Conservation (phyloP, 306 rosid genomes). For the Fragaria nilgerrensis region DNA sequence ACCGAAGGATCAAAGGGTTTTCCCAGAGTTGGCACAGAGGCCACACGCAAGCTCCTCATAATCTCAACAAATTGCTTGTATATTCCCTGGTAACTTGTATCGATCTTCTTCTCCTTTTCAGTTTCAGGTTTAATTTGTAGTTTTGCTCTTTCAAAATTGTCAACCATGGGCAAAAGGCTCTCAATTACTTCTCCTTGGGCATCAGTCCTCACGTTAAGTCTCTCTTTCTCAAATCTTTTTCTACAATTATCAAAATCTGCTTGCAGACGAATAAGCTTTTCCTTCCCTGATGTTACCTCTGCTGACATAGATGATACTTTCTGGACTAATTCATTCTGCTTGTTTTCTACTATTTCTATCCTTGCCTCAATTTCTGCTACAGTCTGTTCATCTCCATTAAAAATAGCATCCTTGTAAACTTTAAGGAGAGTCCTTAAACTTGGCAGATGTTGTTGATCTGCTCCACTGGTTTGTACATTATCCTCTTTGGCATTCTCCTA, state of each 20-base stretch:
- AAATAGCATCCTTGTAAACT: constrained; percentile 69
- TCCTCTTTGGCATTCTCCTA: constrained; percentile 50
- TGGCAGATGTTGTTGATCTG: constrained; percentile 24
- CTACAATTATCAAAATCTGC: constrained; percentile 95
- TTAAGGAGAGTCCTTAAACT: constrained; percentile 48
- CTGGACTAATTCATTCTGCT: constrained; percentile 46
- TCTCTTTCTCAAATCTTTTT: constrained; percentile 71
- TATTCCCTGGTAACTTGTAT: constrained; percentile 85
- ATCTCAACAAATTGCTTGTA: constrained; percentile 91
- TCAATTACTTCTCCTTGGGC: constrained; percentile 68
- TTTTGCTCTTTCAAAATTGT: constrained; percentile 77
- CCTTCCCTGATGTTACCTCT: constrained; percentile 65
- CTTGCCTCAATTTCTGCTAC: constrained; percentile 50
- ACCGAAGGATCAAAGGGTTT: constrained; percentile 89
- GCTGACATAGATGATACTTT: constrained; percentile 46
- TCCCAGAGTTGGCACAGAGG: constrained; percentile 71
- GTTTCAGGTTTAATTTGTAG: constrained; percentile 61
- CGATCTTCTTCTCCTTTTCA: constrained; percentile 76
- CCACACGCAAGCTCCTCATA: constrained; percentile 67
- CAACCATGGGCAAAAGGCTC: constrained; percentile 80
- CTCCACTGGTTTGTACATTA: constrained; percentile 33
- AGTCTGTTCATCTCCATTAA: constrained; percentile 43
- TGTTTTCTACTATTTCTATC: constrained; percentile 36
- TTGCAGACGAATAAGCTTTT: constrained; percentile 63
- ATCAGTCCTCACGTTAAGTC: constrained; percentile 41